A percentile compares a stretch with the other conserved stretches of the same genome.
These are phyloP conservation scores for Sphaerobolus stellatus DNA, from an alignment of 1,284 basidiomycete genomes.

Conservation along the genomic window DNA sequence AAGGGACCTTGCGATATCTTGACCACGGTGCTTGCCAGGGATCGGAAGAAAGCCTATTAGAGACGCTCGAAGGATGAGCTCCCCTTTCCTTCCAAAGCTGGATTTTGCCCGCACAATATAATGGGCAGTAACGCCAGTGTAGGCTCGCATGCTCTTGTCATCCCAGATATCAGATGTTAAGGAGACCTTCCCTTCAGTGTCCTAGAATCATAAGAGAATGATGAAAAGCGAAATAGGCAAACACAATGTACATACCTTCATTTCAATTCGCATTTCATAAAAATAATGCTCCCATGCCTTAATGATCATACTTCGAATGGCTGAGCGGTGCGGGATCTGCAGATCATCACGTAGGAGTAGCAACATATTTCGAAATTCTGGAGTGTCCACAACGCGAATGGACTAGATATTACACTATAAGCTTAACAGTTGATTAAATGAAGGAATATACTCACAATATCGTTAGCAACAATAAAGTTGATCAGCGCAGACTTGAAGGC, in stretches of 20 bases:
- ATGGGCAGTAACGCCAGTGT: slow-evolving; percentile 37
- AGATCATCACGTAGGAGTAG: neutral
- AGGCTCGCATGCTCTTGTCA: slow-evolving; percentile 31
- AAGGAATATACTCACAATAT: slow-evolving; percentile 47
- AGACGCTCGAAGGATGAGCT: slow-evolving; percentile 21
- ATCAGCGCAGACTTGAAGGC: neutral
- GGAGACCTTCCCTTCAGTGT: slow-evolving; percentile 31
- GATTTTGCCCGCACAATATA: slow-evolving; percentile 26
- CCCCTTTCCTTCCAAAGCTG: slow-evolving; percentile 14
- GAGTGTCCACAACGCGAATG: neutral
- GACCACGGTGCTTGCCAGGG: slow-evolving; percentile 31
- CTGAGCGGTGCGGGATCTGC: neutral
- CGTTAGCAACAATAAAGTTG: neutral
- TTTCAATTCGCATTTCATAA: neutral
- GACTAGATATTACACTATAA: neutral
- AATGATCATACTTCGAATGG: neutral
- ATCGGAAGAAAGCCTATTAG: slow-evolving; percentile 33
- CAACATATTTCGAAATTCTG: neutral
- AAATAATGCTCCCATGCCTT: neutral
- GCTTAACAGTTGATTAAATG: neutral
- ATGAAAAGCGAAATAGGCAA: slow-evolving; percentile 2
- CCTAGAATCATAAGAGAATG: slow-evolving; percentile 18
- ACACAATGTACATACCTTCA: neutral
- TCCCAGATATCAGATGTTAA: slow-evolving; percentile 36
- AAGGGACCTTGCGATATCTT: slow-evolving; percentile 31